Evolutionary conservation across 1,284 basidiomycete genomes (phyloP), one percentile per base, ranked within the genome.

Genomic region (Apiotrichum sp.): DNA sequence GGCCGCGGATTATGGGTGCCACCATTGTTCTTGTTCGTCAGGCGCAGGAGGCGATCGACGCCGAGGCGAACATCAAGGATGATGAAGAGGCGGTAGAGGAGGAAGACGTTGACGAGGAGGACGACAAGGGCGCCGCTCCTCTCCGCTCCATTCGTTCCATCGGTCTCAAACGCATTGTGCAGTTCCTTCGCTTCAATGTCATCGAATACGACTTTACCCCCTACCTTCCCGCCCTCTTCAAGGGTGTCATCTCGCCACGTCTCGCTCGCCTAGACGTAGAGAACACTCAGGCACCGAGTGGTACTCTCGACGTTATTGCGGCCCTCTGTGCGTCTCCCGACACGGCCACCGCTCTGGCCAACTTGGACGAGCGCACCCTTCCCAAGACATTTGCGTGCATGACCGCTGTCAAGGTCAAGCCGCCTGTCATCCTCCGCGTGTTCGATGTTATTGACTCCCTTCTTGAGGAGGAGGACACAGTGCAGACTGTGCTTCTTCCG

Each of bases 211-310:
- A 93, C 71, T 95, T 88, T 75, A 65, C 78, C 0, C 80, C 84
- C 0, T 96, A 86, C 74, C 79, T 97, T 62, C 73, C 78, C 1
- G 76, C 80, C 9, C 81, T 86, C 11, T 96, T 92, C 75, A 63
- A 79, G 2, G 77, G 81, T 0, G 83, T 92, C 73, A 87, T 98
- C 66, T 85, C 86, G 0, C 93, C 93, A 0, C 87, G 93, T 16
- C 78, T 98, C 32, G 78, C 83, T 0, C 76, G 79, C 4, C 80
- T 98, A 29, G 85, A 88, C 55, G 79, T 79, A 47, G 95, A 98
- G 75, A 97, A 93, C 67, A 90, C 88, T 0, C 95, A 98, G 74
- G 83, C 89, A 0, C 92, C 93, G 0, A 95, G 93, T 0, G 86
- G 91, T 0, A 79, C 97, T 33, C 79, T 98, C 43, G 90, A 96